Conservation (phyloP, 2,329 filamentous ascomycete genomes). For the Penicillium sp. region DNA sequence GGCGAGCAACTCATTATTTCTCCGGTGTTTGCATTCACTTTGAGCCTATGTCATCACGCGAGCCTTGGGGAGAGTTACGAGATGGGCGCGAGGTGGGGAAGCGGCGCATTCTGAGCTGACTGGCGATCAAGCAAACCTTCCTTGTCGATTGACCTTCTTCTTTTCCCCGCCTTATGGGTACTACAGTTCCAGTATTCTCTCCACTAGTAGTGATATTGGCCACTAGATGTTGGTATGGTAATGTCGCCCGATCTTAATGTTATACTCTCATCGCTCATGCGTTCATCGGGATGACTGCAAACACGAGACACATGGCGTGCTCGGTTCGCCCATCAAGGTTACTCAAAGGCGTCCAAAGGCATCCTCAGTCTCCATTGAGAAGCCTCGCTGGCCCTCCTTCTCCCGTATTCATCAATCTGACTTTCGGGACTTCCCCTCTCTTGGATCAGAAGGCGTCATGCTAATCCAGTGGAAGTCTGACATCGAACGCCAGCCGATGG, state of each 20-base stretch:
- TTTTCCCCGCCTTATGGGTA: not conserved
- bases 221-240: not conserved
- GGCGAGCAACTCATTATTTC: not conserved
- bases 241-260: not conserved
- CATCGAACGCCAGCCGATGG: not conserved
- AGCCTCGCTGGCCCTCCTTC: not conserved
- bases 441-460: not conserved
- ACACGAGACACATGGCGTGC: slow-evolving; percentile 3
- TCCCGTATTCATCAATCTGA: not conserved
- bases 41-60: not conserved
- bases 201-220: not conserved
- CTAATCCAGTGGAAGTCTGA: not conserved
- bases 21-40: not conserved
- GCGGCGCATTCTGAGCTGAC: not conserved
- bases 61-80: not conserved
- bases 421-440: not conserved
- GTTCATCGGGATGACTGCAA: not conserved
- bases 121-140: not conserved
- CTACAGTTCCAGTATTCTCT: not conserved
- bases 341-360: not conserved
- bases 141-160: not conserved
- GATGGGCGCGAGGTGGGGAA: not conserved
- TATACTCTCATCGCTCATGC: not conserved
- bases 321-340: not conserved
- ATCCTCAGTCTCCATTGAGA: not conserved